Evolutionary conservation across 164 flowering plant genomes (phyloP).

Genomic region (Sedum album): DNA sequence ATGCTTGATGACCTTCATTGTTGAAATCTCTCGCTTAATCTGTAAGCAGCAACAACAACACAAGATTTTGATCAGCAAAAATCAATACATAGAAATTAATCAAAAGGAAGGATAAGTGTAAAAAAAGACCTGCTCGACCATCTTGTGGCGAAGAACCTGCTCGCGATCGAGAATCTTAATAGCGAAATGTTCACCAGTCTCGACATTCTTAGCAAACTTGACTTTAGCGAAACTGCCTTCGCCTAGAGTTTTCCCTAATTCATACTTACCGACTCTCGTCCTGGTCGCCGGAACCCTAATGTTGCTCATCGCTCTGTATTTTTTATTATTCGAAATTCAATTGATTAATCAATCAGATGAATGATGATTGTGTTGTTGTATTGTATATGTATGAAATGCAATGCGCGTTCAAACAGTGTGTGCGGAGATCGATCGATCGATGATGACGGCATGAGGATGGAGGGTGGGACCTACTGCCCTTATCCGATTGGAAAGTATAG

Average conservation of each 20-base stretch:
- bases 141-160: conserved; percentile 60
- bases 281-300: conserved; percentile 20
- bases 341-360: neutral
- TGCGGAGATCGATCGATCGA: neutral
- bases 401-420: neutral
- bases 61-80: too few relatives aligned
- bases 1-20: conserved; percentile 68
- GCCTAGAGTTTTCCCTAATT: conserved; percentile 73
- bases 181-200: conserved; percentile 58
- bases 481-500: neutral
- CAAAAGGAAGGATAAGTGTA: neutral
- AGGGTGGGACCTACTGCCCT: neutral
- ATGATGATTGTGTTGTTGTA: neutral
- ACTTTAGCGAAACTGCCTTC: conserved; percentile 96
- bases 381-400: neutral
- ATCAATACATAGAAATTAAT: too few relatives aligned
- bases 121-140: conserved; percentile 67
- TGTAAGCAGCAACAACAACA: conserved; percentile 14
- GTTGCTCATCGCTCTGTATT: conserved; percentile 15
- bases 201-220: conserved; percentile 57
- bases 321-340: neutral
- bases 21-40: conserved; percentile 69
- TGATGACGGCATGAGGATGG: neutral
- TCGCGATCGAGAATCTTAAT: conserved; percentile 73
- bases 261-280: conserved; percentile 75